These are phyloP conservation scores for Dioscorea zingiberensis DNA, from an alignment of 106 monocot genomes.

Conservation along the genomic window DNA sequence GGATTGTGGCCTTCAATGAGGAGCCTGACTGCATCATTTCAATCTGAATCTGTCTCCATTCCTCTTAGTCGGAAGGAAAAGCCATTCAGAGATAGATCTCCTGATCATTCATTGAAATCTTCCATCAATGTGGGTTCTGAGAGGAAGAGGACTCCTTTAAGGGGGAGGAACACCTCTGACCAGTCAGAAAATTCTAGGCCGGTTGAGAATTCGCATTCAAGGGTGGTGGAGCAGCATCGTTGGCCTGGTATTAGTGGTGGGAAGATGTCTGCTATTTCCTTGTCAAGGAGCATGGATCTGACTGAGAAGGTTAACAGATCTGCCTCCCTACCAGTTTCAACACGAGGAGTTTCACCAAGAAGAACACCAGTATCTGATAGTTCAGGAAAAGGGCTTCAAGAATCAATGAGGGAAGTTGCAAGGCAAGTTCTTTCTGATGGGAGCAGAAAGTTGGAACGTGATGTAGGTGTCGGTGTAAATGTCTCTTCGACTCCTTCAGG, in stretches of 20 bases:
- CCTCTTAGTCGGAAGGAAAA: constrained; percentile 28
- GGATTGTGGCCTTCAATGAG: constrained; percentile 83
- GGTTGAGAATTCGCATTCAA: constrained; percentile 36
- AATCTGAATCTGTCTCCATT: constrained; percentile 37
- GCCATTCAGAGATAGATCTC: constrained; percentile 3
- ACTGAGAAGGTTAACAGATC: constrained; percentile 26
- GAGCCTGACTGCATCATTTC: constrained; percentile 67
- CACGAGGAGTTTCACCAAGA: constrained; percentile 50
- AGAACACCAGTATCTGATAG: constrained; percentile 12
- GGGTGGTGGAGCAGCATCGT: constrained; percentile 49
- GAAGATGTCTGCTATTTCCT: constrained; percentile 29
- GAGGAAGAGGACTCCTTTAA: constrained; percentile 60
- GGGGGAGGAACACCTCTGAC: constrained; percentile 48
- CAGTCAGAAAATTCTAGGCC: constrained; percentile 63
- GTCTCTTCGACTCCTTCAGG: constrained; percentile 9
- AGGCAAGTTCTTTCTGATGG: constrained; percentile 15
- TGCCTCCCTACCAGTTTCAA: constrained; percentile 12
- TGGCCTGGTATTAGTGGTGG: constrained; percentile 45
- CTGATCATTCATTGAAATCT: constrained; percentile 33
- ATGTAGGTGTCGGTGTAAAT: not conserved
- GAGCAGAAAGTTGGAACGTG: constrained; percentile 6
- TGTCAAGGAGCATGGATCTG: constrained; percentile 39
- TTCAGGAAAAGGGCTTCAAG: constrained; percentile 12
- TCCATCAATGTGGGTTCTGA: constrained; percentile 16
- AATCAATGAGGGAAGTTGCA: constrained; percentile 11